Evolutionary conservation across 2,329 filamentous ascomycete genomes (phyloP).

Genomic region (Aspergillus ustus): DNA sequence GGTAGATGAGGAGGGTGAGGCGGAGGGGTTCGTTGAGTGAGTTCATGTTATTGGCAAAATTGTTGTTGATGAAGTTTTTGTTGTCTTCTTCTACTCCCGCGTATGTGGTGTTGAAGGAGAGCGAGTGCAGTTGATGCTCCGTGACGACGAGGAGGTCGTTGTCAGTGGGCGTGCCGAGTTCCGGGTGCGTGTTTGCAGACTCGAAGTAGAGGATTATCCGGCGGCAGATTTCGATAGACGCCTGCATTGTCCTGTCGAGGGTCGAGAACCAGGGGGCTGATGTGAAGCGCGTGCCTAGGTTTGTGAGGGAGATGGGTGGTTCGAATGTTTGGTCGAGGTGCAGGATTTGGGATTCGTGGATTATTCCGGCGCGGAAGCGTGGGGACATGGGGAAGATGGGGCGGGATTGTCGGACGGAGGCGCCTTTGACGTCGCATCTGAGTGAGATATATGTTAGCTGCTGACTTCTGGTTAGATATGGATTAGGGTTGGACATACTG

Average conservation of each 20-base stretch:
- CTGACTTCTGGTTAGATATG: no score
- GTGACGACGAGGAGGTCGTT: constrained; percentile 8
- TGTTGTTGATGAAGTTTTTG: no score
- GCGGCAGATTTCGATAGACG: not conserved
- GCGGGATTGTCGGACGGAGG: not conserved
- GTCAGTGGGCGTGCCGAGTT: constrained; percentile 5
- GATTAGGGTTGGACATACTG: constrained; percentile 15
- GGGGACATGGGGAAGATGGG: constrained; percentile 9
- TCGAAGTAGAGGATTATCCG: constrained; percentile 2
- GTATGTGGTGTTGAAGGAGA: not conserved
- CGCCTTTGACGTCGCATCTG: constrained; percentile 2
- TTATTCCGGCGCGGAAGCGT: constrained; percentile 5
- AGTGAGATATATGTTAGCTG: not conserved
- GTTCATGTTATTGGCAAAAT: not conserved
- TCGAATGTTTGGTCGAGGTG: not conserved
- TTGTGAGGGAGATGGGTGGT: not conserved
- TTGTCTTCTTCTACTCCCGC: not conserved
- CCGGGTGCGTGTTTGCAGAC: not conserved
- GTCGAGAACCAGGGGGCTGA: not conserved
- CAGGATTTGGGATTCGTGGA: constrained; percentile 3
- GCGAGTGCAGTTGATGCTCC: constrained; percentile 3
- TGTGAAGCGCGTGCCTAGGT: not conserved
- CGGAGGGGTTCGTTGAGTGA: constrained; percentile 6
- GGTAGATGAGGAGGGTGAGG: constrained; percentile 7
- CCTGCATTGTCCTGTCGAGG: not conserved